A percentile compares a stretch with the other conserved stretches of the same genome.
phyloP scores from a whole-genome alignment of 2,329 filamentous ascomycete genomes.

The Trichoderma sp. region DNA sequence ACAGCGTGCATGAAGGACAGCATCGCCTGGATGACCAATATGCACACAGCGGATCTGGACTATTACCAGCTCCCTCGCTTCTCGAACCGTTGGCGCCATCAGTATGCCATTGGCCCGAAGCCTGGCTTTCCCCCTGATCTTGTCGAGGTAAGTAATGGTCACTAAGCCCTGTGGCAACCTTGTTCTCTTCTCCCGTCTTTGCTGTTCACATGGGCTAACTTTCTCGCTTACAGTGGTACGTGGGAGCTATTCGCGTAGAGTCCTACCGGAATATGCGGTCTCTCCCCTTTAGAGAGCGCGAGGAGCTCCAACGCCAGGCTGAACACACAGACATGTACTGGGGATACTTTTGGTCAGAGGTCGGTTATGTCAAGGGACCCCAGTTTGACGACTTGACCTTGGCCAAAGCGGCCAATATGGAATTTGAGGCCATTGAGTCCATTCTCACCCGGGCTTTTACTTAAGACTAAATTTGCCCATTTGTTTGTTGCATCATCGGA shows the following conservation, averaged over 20 bases:
- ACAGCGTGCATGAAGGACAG: constrained; percentile 63
- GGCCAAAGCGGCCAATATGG: constrained; percentile 45
- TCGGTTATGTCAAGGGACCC: constrained; percentile 44
- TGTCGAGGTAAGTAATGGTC: constrained; percentile 50
- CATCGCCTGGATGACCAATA: constrained; percentile 47
- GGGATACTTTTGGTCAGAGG: constrained; percentile 55
- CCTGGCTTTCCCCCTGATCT: constrained; percentile 52
- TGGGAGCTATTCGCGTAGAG: constrained; percentile 56
- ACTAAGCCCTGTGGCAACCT: not conserved
- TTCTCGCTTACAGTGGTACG: constrained; percentile 52
- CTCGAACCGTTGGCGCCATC: constrained; percentile 53
- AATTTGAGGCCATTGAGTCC: constrained; percentile 53
- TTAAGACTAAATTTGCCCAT: not conserved
- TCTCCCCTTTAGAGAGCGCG: constrained; percentile 46
- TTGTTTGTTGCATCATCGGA: not conserved
- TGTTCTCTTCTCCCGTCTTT: not conserved
- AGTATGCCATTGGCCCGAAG: constrained; percentile 55
- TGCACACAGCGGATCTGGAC: constrained; percentile 31
- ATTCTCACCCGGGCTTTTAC: constrained; percentile 49
- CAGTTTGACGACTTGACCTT: constrained; percentile 53
- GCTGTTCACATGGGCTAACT: not conserved
- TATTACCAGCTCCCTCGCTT: constrained; percentile 52
- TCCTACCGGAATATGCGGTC: constrained; percentile 45
- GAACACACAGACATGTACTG: constrained; percentile 48
- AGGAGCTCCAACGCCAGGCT: constrained; percentile 37